A percentile compares a stretch with the other conserved stretches of the same genome.
These are phyloP conservation scores for Datisca glomerata DNA, from an alignment of 306 rosid genomes.

Conservation along the genomic window DNA sequence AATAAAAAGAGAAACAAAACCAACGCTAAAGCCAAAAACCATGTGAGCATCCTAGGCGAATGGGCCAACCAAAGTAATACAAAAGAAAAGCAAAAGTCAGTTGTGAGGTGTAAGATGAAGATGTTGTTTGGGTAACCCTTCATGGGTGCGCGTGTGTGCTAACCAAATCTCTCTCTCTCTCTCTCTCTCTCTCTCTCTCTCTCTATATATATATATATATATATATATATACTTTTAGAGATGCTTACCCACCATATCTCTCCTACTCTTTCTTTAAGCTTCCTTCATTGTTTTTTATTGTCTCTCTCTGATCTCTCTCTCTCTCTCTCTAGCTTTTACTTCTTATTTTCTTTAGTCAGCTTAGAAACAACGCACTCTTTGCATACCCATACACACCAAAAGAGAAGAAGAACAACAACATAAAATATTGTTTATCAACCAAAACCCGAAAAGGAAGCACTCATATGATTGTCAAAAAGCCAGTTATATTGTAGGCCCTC, in stretches of 20 bases:
- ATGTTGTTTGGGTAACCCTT: neutral
- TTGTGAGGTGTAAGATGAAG: neutral
- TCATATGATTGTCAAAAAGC: neutral
- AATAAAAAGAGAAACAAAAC: neutral
- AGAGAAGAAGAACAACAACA: too few species aligned
- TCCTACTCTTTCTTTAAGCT: neutral
- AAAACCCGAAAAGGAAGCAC: neutral
- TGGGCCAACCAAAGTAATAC: neutral
- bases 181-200: neutral
- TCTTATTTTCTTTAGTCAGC: neutral
- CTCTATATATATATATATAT: too few species aligned
- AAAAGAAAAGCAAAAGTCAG: neutral
- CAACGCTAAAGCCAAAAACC: neutral
- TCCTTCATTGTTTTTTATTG: neutral
- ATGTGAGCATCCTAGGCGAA: neutral
- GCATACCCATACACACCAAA: too few species aligned
- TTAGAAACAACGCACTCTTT: neutral
- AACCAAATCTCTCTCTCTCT: neutral
- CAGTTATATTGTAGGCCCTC: neutral
- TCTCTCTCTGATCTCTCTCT: neutral
- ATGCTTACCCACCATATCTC: neutral
- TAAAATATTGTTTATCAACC: neutral
- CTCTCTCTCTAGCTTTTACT: neutral
- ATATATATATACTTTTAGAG: neutral
- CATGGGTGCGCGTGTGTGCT: neutral